Base-by-base conservation (phyloP, 257 asterid genomes). In the Jacaranda mimosifolia region DNA sequence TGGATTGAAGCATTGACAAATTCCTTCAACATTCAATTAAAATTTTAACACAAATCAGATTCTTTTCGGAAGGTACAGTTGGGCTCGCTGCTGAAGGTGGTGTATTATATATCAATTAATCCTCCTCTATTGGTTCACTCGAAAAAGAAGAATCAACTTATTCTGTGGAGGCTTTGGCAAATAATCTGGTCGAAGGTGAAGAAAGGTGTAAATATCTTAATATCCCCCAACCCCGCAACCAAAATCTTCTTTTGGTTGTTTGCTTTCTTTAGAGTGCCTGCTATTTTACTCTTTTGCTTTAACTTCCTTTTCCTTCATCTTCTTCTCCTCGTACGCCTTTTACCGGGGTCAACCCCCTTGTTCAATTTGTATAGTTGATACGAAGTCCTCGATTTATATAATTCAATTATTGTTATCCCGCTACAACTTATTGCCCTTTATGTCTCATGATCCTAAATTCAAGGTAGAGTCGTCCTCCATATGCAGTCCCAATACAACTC, bases 101-200 rank as follows among this genome's bases (percentile, higher is more conserved):
- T 79, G 80, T 83, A 80, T 73, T 35, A 83, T 80, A 85, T 55
- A 72, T 84, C 86, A 75, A 83, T 91, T 89, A 71, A 83, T 92
- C 87, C 94, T 88, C 93, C 88, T 79, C 83, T 56, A 63, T 78
- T 79, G 78, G 82, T 79, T 75, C 73, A 72, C 86, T 70, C 72
- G 43, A 52, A 63, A 71, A 71, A 80, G 80, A 81, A 71, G 81
- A 66, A 68, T 73, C 83, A 35, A 70, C 72, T 66, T 78, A 62
- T 83, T 79, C 81, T 32, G 55, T 76, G 85, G 94, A 87, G 95
- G 94, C 94, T 82, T 82, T 81, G 86, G 83, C 90, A 77, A 93
- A 91, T 89, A 87, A 85, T 83, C 89, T 85, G 84, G 84, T 89
- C 80, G 84, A 86, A 91, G 93, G 94, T 87, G 79, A 85, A 82